Percentiles rank a stretch among this genome's conserved stretches.
Evolutionary conservation across 805 yeast genomes (phyloP).

Genomic region (Metschnikowia santaceciliae): DNA sequence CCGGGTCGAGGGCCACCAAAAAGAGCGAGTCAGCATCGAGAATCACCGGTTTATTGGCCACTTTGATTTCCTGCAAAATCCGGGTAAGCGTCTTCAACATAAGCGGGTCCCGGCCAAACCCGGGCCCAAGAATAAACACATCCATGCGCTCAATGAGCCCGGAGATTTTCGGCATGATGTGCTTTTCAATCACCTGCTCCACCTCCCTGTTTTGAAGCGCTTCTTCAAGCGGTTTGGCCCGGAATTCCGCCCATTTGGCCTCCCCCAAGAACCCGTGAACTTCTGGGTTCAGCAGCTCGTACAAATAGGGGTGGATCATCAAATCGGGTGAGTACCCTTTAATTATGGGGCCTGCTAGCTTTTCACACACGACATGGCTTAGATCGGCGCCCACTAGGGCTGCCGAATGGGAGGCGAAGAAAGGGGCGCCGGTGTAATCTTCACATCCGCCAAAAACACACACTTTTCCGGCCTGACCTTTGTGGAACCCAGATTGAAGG

Average conservation of each 20-base stretch:
- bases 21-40: conserved; percentile 89
- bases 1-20: conserved; percentile 56
- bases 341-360: conserved; percentile 71
- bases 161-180: conserved; percentile 54
- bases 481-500: conserved; percentile 62
- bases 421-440: conserved; percentile 97
- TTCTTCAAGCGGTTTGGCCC: conserved; percentile 19
- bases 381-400: conserved; percentile 84
- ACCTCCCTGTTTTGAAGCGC: conserved; percentile 22
- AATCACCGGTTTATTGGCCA: conserved; percentile 62
- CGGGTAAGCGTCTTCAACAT: conserved; percentile 60
- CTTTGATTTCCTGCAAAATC: conserved; percentile 54
- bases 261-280: conserved; percentile 18
- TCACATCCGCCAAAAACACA: conserved; percentile 92
- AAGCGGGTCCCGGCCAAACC: conserved; percentile 76
- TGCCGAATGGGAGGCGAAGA: conserved; percentile 80
- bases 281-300: conserved; percentile 41
- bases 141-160: conserved; percentile 61
- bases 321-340: conserved; percentile 87
- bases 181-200: conserved; percentile 33
- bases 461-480: conserved; percentile 88
- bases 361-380: conserved; percentile 85
- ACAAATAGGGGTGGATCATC: conserved; percentile 92
- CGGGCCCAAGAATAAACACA: conserved; percentile 88
- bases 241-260: conserved; percentile 18